Percentiles rank a stretch among this genome's conserved stretches.
Conservation (phyloP, 371 early-diverging fungal species). For the Zychaea mexicana region DNA sequence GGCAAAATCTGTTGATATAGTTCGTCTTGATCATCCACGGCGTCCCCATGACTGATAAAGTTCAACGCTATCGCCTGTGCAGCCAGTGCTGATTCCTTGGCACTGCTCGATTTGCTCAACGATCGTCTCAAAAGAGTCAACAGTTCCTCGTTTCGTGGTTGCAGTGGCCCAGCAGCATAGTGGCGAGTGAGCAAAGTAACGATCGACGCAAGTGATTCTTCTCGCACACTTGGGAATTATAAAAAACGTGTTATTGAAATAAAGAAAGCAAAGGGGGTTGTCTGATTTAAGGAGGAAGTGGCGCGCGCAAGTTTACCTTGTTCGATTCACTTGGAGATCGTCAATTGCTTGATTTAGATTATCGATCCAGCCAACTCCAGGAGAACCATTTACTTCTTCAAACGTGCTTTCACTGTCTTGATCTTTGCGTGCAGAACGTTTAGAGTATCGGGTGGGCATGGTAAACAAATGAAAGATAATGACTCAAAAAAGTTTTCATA, state of each 20-base stretch:
- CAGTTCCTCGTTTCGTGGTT: conserved; percentile 35
- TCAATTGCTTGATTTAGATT: conserved; percentile 40
- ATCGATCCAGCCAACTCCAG: conserved; percentile 27
- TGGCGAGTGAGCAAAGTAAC: conserved; percentile 27
- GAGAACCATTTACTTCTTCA: not conserved
- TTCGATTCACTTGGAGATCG: conserved; percentile 32
- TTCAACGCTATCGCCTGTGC: conserved; percentile 61
- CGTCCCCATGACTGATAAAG: conserved; percentile 70
- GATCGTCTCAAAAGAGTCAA: conserved; percentile 62
- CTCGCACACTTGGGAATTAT: conserved; percentile 27
- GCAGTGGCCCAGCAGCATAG: conserved; percentile 32
- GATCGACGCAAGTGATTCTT: conserved; percentile 32
- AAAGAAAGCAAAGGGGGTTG: too few relatives aligned
- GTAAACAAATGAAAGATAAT: not conserved
- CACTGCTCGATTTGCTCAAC: conserved; percentile 51
- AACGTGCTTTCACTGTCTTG: not conserved
- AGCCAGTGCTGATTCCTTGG: conserved; percentile 63
- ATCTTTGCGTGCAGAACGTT: conserved; percentile 7
- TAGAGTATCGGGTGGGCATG: conserved; percentile 4
- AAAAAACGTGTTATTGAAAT: not conserved
- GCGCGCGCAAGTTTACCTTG: conserved; percentile 23
- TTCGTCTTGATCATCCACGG: conserved; percentile 54
- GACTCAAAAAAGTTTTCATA: not conserved
- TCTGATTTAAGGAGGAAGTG: not conserved
- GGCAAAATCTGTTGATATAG: conserved; percentile 58